These are phyloP conservation scores for Whalleya microplaca DNA, from an alignment of 2,329 filamentous ascomycete genomes.

Conservation along the genomic window DNA sequence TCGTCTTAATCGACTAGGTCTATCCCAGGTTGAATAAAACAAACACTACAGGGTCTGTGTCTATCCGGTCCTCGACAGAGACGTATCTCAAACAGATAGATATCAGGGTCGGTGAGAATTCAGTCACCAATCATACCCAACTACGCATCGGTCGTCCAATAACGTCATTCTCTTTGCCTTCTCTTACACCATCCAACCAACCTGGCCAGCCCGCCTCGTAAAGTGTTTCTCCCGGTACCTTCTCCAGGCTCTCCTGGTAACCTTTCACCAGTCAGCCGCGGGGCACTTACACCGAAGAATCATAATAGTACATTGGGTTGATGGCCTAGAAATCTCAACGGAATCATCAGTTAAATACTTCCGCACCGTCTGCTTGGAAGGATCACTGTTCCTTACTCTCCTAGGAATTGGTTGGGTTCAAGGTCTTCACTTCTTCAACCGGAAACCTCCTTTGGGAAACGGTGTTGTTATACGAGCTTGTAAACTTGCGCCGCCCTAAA, in stretches of 20 bases:
- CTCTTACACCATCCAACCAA: neutral
- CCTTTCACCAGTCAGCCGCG: neutral
- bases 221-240: neutral
- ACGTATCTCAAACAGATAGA: constrained; percentile 21
- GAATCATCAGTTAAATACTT: neutral
- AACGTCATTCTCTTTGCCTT: neutral
- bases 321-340: neutral
- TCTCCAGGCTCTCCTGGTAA: neutral
- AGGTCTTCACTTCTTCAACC: neutral
- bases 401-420: neutral
- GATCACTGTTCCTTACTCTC: neutral
- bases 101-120: constrained; percentile 10
- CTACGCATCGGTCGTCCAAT: constrained; percentile 11
- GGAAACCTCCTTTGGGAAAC: neutral
- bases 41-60: neutral
- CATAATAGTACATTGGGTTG: neutral
- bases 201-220: neutral
- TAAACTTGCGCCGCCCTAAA: neutral
- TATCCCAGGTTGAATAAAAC: constrained; percentile 20
- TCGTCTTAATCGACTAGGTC: constrained; percentile 7
- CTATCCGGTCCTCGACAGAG: constrained; percentile 9
- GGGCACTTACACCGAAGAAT: neutral
- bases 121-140: constrained; percentile 10
- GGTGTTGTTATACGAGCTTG: neutral
- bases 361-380: neutral